These are phyloP conservation scores for Schizophyllum commune DNA, from an alignment of 1,284 basidiomycete species.

Conservation along the genomic window DNA sequence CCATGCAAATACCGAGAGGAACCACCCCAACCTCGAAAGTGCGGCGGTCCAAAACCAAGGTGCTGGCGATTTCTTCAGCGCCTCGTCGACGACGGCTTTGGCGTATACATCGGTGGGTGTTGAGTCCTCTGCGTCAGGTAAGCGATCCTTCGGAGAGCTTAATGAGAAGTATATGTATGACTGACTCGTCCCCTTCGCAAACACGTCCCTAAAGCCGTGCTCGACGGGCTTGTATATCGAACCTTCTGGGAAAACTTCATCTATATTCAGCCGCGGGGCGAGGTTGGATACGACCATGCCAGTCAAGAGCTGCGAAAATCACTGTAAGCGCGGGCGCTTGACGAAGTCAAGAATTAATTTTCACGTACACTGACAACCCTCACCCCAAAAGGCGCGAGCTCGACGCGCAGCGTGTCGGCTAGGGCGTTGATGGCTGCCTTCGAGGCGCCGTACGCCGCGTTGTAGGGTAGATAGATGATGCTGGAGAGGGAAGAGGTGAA, in stretches of 20 bases:
- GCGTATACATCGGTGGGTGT: slow-evolving; percentile 16
- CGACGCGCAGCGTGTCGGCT: slow-evolving; percentile 22
- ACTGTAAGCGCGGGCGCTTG: too few species aligned
- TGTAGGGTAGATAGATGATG: neutral
- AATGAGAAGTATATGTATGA: too few species aligned
- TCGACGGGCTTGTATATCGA: neutral
- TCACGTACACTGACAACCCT: slow-evolving; percentile 20
- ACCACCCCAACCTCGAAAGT: slow-evolving; percentile 15
- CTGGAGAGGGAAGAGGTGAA: neutral
- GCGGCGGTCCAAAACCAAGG: slow-evolving; percentile 19
- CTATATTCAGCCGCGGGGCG: neutral
- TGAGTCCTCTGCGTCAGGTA: slow-evolving; percentile 3
- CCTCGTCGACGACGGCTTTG: slow-evolving; percentile 17
- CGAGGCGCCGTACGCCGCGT: slow-evolving; percentile 22
- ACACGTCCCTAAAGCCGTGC: too few species aligned
- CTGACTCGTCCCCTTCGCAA: too few species aligned
- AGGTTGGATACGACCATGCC: neutral
- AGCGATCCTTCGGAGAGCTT: too few species aligned
- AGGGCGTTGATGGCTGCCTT: slow-evolving; percentile 26
- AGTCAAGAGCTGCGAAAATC: neutral
- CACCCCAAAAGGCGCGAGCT: slow-evolving; percentile 21
- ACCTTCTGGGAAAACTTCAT: slow-evolving; percentile 19
- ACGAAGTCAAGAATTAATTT: too few species aligned
- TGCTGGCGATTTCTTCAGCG: slow-evolving; percentile 14
- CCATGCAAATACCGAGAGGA: slow-evolving; percentile 20